Base-by-base conservation (phyloP, 495 filamentous ascomycete species). In the Talaromyces proteolyticus region DNA sequence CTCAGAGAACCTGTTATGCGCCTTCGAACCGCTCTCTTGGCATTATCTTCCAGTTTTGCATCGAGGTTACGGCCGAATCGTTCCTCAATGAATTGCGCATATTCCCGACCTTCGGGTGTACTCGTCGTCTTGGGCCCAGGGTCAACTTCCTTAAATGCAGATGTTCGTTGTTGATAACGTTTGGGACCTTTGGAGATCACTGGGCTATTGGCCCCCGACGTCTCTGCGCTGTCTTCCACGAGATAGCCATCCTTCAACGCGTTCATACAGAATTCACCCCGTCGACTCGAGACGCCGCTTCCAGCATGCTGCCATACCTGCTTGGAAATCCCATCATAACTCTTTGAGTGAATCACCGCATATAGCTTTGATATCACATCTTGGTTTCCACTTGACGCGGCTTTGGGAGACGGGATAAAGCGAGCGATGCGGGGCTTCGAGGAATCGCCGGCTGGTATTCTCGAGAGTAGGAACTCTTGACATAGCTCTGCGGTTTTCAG, bases 231-330 rank as follows among this genome's bases (percentile, higher is more conserved):
- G 22, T 77, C 69, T 20, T 81, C 77, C 3, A 85, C 72, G 21
- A 97, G 70, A 21, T 82, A 68, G 1, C 85, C 84, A 50, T 91
- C 84, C 18, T 80, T 75, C 56, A 95, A 80, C 11, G 89, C 76
- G 29, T 70, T 66, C 43, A 87, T 80, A 62, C 89, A 96, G 62
- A 91, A 95, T 60, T 96, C 93, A 12, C 88, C 91, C 16, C 91
- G 80, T 38, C 93, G 86, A 65, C 90, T 95, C 2, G 91, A 96
- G 20, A 97, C 75, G 5, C 93, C 93, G 54, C 95, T 90, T n/a
- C 93, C 93, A 6, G 89, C 82, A 63, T 98, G 93, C 55, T 96
- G 93, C 93, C 93, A 98, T 59, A 91, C 95, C 54, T 85, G 76
- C 60, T 96, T 98, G 6, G 91, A 87, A 53, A 85, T 67, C 6